phyloP scores from a whole-genome alignment of 2,329 filamentous ascomycete species.

The Paraphoma sp. region DNA sequence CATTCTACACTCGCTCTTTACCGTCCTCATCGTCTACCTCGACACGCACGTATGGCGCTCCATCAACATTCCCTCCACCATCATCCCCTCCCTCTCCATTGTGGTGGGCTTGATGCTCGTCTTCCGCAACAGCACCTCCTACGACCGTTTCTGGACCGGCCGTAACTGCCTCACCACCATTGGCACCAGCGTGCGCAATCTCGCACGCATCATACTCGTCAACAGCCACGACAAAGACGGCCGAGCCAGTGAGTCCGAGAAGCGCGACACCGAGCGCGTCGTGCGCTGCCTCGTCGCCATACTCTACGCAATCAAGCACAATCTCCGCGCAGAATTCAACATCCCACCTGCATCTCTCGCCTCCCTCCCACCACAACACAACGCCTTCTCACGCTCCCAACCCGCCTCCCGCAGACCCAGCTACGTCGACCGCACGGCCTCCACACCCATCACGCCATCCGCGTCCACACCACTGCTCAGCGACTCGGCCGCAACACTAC shows the following conservation, averaged over 20 bases:
- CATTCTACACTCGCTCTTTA: conserved; percentile 63
- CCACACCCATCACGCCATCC: conserved; percentile 12
- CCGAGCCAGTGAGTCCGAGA: conserved; percentile 48
- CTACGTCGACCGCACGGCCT: conserved; percentile 27
- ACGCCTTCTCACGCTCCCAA: conserved; percentile 19
- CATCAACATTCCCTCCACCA: conserved; percentile 64
- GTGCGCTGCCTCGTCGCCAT: conserved; percentile 67
- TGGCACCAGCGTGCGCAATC: conserved; percentile 65
- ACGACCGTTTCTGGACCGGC: conserved; percentile 70
- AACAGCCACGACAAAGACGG: conserved; percentile 46
- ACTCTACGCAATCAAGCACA: conserved; percentile 69
- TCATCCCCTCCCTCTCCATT: conserved; percentile 69
- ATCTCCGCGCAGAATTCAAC: conserved; percentile 66
- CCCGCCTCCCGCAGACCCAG: conserved; percentile 33
- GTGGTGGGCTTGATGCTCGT: conserved; percentile 73
- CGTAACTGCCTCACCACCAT: conserved; percentile 64
- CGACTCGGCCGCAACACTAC: conserved; percentile 25
- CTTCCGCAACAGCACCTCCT: conserved; percentile 69
- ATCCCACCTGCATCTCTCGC: conserved; percentile 48
- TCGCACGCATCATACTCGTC: conserved; percentile 63
- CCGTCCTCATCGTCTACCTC: conserved; percentile 64
- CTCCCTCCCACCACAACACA: conserved; percentile 20
- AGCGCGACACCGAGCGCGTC: conserved; percentile 64
- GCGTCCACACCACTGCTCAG: conserved; percentile 26
- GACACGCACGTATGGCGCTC: conserved; percentile 58